Base-by-base conservation (phyloP, 352 stramenopile species). In the Phytophthora agathidicida region DNA sequence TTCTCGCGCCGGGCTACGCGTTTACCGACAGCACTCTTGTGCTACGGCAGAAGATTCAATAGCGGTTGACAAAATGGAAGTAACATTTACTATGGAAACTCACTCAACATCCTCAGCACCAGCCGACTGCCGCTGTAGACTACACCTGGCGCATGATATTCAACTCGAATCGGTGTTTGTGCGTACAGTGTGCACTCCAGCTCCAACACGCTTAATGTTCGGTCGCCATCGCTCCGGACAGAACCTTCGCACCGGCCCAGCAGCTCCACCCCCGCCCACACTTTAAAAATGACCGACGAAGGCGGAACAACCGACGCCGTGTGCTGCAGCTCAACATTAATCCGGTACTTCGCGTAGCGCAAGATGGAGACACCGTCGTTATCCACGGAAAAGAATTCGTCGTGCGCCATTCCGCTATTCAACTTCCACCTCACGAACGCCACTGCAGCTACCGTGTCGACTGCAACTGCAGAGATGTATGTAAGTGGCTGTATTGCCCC, bases 291-390 rank as follows among this genome's bases (percentile, higher is more conserved):
- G 13, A 66, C 43, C 10, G 43, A 17, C 11, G 36, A 20, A n/a
- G n/a, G n/a, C 8, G 38, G 5, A n/a, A n/a, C n/a, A n/a, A n/a
- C n/a, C 4, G 36, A 16, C 23, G 22, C 28, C n/a, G 31, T 52
- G 49, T 74, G 57, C 22, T 68, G 43, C 7, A 80, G 41, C 36
- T 80, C 68, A 1, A 75, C 49, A 53, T 77, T 80, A 44, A 78
- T 42, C 44, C 74, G 71, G 30, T 66, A 73, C 22, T 10, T 54
- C 2, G 47, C 68, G 3, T 39, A 49, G 7, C 24, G 60, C 8
- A 70, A 51, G 22, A 78, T 50, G 10, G 33, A 45, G 27, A 80
- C 43, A 28, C 55, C 60, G 36, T 77, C 49, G 38, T 65, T 56
- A 16, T 65, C 65, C 20, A 80, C 55, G 5, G 41, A 47, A 48